Evolutionary conservation across 2,329 filamentous ascomycete genomes (phyloP).

Genomic region (Cladosporium sp.): DNA sequence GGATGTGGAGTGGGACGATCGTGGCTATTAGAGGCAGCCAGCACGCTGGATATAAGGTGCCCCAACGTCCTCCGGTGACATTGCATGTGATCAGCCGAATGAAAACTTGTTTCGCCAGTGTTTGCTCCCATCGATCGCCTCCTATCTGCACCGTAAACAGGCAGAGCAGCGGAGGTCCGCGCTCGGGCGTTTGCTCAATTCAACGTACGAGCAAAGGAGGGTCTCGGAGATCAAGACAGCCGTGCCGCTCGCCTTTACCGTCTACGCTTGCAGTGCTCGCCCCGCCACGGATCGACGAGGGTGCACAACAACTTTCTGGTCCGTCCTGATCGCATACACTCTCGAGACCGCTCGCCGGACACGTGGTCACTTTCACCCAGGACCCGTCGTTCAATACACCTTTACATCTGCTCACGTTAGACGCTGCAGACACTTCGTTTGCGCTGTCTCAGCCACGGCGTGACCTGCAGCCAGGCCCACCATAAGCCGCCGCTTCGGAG

Average conservation of each 20-base stretch:
- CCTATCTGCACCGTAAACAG: too few species aligned
- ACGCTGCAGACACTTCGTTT: too few species aligned
- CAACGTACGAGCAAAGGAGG: not conserved
- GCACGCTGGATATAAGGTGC: too few species aligned
- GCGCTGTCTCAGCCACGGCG: not conserved
- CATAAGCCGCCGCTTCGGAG: slow-evolving; percentile 9
- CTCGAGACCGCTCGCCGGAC: not conserved
- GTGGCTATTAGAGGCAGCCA: too few species aligned
- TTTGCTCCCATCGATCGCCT: too few species aligned
- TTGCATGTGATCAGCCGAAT: too few species aligned
- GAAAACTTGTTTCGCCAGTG: too few species aligned
- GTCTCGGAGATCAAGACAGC: slow-evolving; percentile 3
- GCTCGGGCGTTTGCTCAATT: too few species aligned
- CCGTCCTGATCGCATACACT: not conserved
- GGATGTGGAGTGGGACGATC: too few species aligned
- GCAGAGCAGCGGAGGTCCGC: too few species aligned
- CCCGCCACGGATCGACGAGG: slow-evolving; percentile 8
- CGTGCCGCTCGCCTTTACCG: not conserved
- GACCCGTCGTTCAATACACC: not conserved
- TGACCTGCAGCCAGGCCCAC: not conserved
- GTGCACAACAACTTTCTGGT: slow-evolving; percentile 2
- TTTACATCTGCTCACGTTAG: not conserved
- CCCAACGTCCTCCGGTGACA: too few species aligned
- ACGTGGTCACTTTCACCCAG: slow-evolving; percentile 6
- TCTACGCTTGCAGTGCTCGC: not conserved